A percentile compares a stretch with the other conserved stretches of the same genome.
Evolutionary conservation across 345 rosid genomes (phyloP).

Genomic region (Linum tenue): DNA sequence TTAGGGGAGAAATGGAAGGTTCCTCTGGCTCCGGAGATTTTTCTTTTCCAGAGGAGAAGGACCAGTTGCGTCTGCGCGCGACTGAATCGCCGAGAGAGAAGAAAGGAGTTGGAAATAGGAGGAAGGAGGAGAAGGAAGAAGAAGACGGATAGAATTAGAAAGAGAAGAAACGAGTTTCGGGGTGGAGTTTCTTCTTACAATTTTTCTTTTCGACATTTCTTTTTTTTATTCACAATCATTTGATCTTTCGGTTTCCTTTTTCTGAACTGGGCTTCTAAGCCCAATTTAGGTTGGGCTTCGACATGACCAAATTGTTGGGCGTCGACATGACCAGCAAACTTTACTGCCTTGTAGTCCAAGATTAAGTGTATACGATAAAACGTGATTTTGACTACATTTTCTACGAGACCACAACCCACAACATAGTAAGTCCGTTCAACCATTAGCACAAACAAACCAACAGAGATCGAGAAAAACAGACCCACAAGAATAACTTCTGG

Average conservation of each 20-base stretch:
- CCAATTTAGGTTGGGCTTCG: too few relatives aligned
- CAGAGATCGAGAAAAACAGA: too few relatives aligned
- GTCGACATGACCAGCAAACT: too few relatives aligned
- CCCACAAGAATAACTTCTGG: too few relatives aligned
- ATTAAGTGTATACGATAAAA: too few relatives aligned
- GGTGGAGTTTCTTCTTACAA: not conserved
- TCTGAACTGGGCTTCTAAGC: not conserved
- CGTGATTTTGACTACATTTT: too few relatives aligned
- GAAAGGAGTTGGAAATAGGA: not conserved
- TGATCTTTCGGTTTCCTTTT: not conserved
- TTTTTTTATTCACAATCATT: too few relatives aligned
- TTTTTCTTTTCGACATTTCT: not conserved
- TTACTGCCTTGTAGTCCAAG: too few relatives aligned
- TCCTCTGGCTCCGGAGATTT: not conserved
- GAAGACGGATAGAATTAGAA: not conserved
- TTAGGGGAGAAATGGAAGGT: not conserved
- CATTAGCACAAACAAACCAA: too few relatives aligned
- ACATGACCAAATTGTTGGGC: too few relatives aligned
- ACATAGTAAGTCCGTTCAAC: too few relatives aligned
- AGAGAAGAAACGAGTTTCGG: not conserved
- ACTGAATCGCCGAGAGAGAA: not conserved
- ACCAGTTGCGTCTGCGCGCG: not conserved
- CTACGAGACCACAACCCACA: too few relatives aligned
- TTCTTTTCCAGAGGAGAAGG: not conserved
- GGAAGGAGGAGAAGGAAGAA: not conserved